phyloP scores from a whole-genome alignment of 1,284 basidiomycete genomes.

The Cryptococcus wingfieldii region DNA sequence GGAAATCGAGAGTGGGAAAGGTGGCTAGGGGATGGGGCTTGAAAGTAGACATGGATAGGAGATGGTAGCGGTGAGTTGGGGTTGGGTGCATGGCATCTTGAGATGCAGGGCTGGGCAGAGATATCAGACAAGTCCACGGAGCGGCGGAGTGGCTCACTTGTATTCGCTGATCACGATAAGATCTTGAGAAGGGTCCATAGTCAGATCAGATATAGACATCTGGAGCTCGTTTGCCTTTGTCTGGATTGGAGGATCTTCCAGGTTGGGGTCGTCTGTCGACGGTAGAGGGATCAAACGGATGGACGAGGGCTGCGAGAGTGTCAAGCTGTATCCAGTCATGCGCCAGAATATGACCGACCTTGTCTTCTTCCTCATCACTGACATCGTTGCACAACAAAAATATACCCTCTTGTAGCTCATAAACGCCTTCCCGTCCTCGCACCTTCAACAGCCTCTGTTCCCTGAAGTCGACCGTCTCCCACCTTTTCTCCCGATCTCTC shows the following conservation, averaged over 20 bases:
- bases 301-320: slow-evolving; percentile 21
- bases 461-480: slow-evolving; percentile 25
- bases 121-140: too few relatives aligned
- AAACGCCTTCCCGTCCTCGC: slow-evolving; percentile 40
- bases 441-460: slow-evolving; percentile 23
- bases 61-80: slow-evolving; percentile 41
- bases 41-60: slow-evolving; percentile 40
- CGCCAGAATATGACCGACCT: slow-evolving; percentile 14
- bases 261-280: slow-evolving; percentile 32
- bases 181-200: slow-evolving; percentile 49
- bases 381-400: slow-evolving; percentile 44
- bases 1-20: slow-evolving; percentile 35
- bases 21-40: slow-evolving; percentile 42
- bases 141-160: slow-evolving; percentile 17
- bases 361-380: slow-evolving; percentile 16
- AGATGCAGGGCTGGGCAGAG: slow-evolving; percentile 5
- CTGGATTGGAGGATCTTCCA: slow-evolving; percentile 26
- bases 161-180: slow-evolving; percentile 45
- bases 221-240: slow-evolving; percentile 24
- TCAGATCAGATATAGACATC: slow-evolving; percentile 45
- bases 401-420: slow-evolving; percentile 48
- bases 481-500: slow-evolving; percentile 28
- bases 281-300: slow-evolving; percentile 44
- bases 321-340: background rate
- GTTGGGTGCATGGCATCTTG: background rate